Conservation (phyloP, 2,329 filamentous ascomycete species). For the Colletotrichum brevisporum region DNA sequence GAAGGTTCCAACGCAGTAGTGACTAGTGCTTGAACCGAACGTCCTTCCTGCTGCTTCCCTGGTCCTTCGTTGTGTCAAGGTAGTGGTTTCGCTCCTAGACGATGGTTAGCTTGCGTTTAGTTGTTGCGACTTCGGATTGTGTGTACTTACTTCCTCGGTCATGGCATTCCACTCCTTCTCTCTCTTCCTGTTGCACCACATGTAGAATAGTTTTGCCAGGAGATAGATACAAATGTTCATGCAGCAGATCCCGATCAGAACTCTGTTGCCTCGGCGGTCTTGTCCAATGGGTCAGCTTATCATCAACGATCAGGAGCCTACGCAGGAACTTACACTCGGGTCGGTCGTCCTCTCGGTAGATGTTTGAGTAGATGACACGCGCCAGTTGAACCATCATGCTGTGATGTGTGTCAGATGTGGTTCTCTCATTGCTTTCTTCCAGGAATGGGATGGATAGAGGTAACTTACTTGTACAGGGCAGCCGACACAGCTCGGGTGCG, state of each 20-base stretch:
- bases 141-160: slow-evolving; percentile 51
- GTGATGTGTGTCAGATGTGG: slow-evolving; percentile 41
- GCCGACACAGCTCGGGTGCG: slow-evolving; percentile 73
- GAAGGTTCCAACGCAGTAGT: not conserved
- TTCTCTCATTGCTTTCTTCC: too few species aligned
- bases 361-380: slow-evolving; percentile 61
- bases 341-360: slow-evolving; percentile 62
- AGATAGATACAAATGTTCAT: slow-evolving; percentile 53
- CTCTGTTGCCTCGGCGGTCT: slow-evolving; percentile 39
- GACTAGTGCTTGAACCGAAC: slow-evolving; percentile 36
- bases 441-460: not conserved
- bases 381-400: slow-evolving; percentile 61
- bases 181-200: slow-evolving; percentile 62
- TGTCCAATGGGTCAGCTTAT: not conserved
- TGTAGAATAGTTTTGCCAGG: slow-evolving; percentile 67
- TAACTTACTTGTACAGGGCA: slow-evolving; percentile 68
- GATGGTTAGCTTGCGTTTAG: not conserved
- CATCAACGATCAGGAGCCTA: not conserved
- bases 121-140: not conserved
- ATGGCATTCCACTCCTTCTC: slow-evolving; percentile 64
- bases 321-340: slow-evolving; percentile 50
- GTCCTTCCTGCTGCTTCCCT: slow-evolving; percentile 37
- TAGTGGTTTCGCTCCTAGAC: slow-evolving; percentile 29
- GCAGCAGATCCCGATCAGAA: slow-evolving; percentile 44
- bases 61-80: slow-evolving; percentile 39